Base-by-base conservation (phyloP, 495 filamentous ascomycete genomes). In the Penicillium atrosanguineum region DNA sequence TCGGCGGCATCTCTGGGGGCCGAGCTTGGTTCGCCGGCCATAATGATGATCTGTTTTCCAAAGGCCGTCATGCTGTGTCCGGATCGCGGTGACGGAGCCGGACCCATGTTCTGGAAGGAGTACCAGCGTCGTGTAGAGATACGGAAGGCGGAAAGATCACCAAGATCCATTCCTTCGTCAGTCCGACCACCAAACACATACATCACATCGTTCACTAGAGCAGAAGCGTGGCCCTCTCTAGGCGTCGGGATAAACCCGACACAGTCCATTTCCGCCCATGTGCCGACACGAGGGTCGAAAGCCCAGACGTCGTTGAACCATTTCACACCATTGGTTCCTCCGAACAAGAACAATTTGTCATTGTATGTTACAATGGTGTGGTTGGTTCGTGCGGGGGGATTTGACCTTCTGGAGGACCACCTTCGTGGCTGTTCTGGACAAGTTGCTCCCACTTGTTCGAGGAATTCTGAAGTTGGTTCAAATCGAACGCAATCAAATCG, bases 271-370 rank as follows among this genome's bases (percentile, higher is more conserved):
- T 91, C 85, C 3, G 83, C 75, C 95, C 95, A 99, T 45, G 73
- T 67, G 61, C 95, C 94, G 25, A 81, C 75, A 50, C 85, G 79
- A 1, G 90, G 90, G 61, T 97, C 93, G 61, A 91, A 99, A 18
- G 83, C 85, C 95, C 95, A 99, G 20, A 99, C 95, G 63, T 99
- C 95, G 64, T 97, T 99, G 71, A 96, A 99, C 95, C 95, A 97
- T 52, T 85, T 80, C 19, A 89, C 79, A 39, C 93, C 91, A 61
- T 97, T 96, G 0, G 95, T 97, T 42, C 95, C 95, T 53, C 95
- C 95, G 67, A 99, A 99, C 86, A 99, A 73, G 65, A 89, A 99
- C 52, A 99, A 81, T 72, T 89, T 91, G 57, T 99, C 95, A 48
- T 92, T 89, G 69, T 76, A 95, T n/a, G 85, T 94, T 31, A 99